phyloP scores from a whole-genome alignment of 768 basidiomycete species.

The Trametes cinnabarina region DNA sequence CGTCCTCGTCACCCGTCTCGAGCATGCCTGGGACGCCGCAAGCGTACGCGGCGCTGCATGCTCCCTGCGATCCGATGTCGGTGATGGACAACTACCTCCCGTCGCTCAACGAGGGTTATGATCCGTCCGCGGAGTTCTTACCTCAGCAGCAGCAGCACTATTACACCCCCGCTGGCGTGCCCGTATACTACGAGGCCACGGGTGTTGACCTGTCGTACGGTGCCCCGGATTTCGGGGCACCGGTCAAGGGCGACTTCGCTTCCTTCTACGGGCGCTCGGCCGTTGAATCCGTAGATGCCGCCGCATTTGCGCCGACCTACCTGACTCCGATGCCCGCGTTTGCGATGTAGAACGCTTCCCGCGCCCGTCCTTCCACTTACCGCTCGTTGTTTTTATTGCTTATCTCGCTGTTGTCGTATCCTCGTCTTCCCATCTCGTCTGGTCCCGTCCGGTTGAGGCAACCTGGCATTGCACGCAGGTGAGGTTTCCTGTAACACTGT shows the following conservation, averaged over 20 bases:
- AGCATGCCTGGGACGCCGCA: conserved; percentile 29
- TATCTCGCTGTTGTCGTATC: conserved; percentile 16
- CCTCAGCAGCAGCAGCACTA: conserved; percentile 19
- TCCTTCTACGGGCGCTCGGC: conserved; percentile 21
- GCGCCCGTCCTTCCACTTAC: conserved; percentile 11
- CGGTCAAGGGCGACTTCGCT: conserved; percentile 18
- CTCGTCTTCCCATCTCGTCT: not conserved
- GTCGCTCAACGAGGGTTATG: conserved; percentile 8
- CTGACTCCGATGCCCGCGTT: conserved; percentile 20
- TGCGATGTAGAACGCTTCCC: conserved; percentile 22
- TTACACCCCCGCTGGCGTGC: conserved; percentile 5
- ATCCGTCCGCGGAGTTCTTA: conserved; percentile 22
- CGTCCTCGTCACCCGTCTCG: conserved; percentile 23
- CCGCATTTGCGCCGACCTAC: conserved; percentile 18
- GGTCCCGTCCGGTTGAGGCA: not conserved
- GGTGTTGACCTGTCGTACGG: conserved; percentile 16
- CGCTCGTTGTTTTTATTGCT: conserved; percentile 20
- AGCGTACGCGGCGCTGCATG: conserved; percentile 13
- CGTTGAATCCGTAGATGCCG: conserved; percentile 14
- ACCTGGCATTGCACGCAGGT: not conserved
- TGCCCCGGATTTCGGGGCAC: conserved; percentile 7
- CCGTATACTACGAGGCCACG: conserved; percentile 8
- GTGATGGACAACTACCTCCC: conserved; percentile 13
- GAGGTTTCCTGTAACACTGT: conserved; percentile 13
- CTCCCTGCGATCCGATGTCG: conserved; percentile 9